phyloP scores from a whole-genome alignment of 1,139 yeast species.

The Casaregolazyma suthepensis region DNA sequence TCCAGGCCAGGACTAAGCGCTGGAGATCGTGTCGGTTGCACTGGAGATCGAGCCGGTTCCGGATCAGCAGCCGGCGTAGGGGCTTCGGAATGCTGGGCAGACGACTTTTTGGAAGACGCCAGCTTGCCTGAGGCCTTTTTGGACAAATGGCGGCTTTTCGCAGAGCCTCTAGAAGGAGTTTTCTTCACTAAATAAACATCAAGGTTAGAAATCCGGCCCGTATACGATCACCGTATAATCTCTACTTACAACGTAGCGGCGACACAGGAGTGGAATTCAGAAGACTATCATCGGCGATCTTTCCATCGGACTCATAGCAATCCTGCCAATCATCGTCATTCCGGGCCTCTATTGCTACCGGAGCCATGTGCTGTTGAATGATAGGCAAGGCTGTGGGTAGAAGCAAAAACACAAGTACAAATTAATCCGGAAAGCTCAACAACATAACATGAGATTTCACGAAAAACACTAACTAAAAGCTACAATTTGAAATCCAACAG shows the following conservation, averaged over 20 bases:
- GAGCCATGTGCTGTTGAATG: background rate
- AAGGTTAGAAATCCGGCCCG: background rate
- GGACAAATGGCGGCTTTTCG: background rate
- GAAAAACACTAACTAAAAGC: background rate
- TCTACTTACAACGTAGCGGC: background rate
- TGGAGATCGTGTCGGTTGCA: background rate
- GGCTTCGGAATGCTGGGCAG: background rate
- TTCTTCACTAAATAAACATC: background rate
- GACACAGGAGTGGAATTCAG: background rate
- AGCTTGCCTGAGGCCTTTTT: background rate
- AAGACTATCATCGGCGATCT: background rate
- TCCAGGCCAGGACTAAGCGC: background rate
- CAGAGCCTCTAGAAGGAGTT: background rate
- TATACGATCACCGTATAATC: background rate
- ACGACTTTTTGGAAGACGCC: background rate
- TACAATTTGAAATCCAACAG: background rate
- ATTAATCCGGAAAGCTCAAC: background rate
- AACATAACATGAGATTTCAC: background rate
- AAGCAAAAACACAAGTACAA: background rate
- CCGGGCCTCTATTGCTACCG: background rate
- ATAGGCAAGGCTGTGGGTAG: background rate
- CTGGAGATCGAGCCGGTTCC: background rate
- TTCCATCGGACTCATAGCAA: conserved; percentile 1
- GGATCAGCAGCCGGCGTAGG: background rate
- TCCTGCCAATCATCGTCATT: conserved; percentile 7